Evolutionary conservation across 495 filamentous ascomycete genomes (phyloP), one percentile per base, ranked within the genome.

Genomic region (Thozetella sp.): DNA sequence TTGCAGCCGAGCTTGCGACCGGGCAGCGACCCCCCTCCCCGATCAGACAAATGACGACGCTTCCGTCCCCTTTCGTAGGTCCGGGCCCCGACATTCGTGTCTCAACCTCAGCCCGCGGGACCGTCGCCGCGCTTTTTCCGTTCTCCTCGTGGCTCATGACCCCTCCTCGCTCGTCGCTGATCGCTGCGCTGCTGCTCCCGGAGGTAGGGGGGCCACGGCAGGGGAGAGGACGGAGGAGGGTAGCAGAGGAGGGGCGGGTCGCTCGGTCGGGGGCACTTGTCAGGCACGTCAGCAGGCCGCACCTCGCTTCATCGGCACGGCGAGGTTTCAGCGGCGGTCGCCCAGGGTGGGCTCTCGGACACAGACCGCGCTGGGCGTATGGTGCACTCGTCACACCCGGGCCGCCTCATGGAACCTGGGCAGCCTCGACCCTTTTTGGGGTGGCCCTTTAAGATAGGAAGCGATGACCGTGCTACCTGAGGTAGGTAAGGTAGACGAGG

Each of bases 41-140:
- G 30, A 37, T 15, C 30, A 37, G 43, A n/a, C 43, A n/a, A 48
- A 48, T 48, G 43, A 48, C n/a, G 43, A 48, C n/a, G 43, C 43
- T 48, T 19, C n/a, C 43, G 43, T 20, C 43, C n/a, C n/a, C n/a
- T 48, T n/a, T 37, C 30, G 6, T 6, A 37, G 6, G 15, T 6
- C 30, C 30, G 30, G 15, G 30, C 30, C 30, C 30, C 30, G 6
- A 6, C 15, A 19, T 4, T 10, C 6, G n/a, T 48, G 43, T 48
- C 43, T 48, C 43, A 48, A 48, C 9, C 43, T 3, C 43, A 6
- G 9, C 30, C 30, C 30, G 6, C 30, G 9, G 9, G 9, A 9
- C 30, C 30, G 17, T 37, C n/a, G n/a, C n/a, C n/a, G n/a, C n/a
- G n/a, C n/a, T n/a, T n/a, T n/a, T n/a, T n/a, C n/a, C n/a, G n/a